Conservation (phyloP, 495 filamentous ascomycete genomes). For the Podospora sp. region DNA sequence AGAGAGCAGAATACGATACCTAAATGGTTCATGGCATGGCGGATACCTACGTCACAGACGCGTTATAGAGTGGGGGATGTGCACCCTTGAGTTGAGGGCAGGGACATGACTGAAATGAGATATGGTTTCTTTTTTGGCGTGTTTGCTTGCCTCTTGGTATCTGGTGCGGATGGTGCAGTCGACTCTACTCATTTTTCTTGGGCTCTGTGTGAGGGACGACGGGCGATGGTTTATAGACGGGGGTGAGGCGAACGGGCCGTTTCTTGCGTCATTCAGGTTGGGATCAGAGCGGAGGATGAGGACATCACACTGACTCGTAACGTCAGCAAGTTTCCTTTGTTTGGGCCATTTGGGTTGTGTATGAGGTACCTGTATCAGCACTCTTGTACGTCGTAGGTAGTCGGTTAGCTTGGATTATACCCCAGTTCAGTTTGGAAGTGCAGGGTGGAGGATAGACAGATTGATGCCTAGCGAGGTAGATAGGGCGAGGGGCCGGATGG, state of each 20-base stretch:
- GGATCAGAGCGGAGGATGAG: not conserved
- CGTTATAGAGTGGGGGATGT: not conserved
- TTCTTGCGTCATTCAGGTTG: no score
- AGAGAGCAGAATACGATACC: not conserved
- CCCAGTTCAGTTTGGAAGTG: not conserved
- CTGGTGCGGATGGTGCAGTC: no score
- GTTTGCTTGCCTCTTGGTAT: not conserved
- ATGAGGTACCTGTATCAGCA: not conserved
- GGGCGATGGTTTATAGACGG: not conserved
- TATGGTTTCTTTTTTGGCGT: not conserved
- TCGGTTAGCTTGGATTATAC: not conserved
- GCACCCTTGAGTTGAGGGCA: not conserved
- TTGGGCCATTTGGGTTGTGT: not conserved
- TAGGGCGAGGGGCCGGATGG: not conserved
- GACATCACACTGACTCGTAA: not conserved
- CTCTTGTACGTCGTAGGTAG: not conserved
- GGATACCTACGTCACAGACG: not conserved
- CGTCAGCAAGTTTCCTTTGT: not conserved
- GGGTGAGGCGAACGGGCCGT: not conserved
- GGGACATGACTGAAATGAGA: constrained; percentile 9
- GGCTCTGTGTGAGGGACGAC: not conserved
- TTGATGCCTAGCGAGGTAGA: not conserved
- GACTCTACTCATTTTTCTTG: not conserved
- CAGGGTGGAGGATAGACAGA: not conserved
- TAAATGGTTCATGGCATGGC: constrained; percentile 2